Conservation (phyloP, 192 early-diverging fungal species). For the Coemansia sp. region DNA sequence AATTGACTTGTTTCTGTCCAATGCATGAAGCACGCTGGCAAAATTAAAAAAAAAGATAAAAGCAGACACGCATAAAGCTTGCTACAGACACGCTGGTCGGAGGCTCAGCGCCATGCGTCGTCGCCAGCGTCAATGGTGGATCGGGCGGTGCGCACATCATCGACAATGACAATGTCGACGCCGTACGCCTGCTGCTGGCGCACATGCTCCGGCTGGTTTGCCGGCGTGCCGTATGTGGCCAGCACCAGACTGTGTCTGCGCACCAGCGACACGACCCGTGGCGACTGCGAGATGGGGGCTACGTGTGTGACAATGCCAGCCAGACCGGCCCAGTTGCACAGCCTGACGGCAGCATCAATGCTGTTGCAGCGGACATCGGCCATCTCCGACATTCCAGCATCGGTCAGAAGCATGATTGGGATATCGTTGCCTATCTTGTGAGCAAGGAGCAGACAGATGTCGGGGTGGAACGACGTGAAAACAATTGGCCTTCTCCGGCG, state of each 20-base stretch:
- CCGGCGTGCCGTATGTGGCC: conserved; percentile 81
- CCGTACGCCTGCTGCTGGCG: conserved; percentile 73
- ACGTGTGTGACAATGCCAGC: conserved; percentile 80
- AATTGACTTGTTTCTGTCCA: too few relatives aligned
- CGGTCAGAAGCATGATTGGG: conserved; percentile 90
- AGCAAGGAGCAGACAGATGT: conserved; percentile 78
- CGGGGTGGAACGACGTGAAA: conserved; percentile 93
- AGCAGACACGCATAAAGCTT: neutral
- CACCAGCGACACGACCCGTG: conserved; percentile 67
- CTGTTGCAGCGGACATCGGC: conserved; percentile 82
- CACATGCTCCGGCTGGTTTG: conserved; percentile 72
- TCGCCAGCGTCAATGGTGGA: conserved; percentile 26
- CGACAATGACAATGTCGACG: conserved; percentile 86
- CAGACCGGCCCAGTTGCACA: conserved; percentile 71
- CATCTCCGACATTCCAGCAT: conserved; percentile 71
- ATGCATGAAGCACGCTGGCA: too few relatives aligned
- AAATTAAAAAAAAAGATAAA: neutral
- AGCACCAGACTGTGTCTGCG: conserved; percentile 69
- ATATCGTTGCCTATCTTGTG: conserved; percentile 80
- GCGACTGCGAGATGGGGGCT: conserved; percentile 73
- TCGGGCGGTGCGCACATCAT: conserved; percentile 61
- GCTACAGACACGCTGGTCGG: neutral
- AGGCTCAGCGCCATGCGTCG: conserved; percentile 2
- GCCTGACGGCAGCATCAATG: conserved; percentile 72
- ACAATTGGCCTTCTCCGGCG: conserved; percentile 69